A percentile compares a stretch with the other conserved stretches of the same genome.
phyloP scores from a whole-genome alignment of 495 filamentous ascomycete genomes.

The Barbatosphaeria neglecta region DNA sequence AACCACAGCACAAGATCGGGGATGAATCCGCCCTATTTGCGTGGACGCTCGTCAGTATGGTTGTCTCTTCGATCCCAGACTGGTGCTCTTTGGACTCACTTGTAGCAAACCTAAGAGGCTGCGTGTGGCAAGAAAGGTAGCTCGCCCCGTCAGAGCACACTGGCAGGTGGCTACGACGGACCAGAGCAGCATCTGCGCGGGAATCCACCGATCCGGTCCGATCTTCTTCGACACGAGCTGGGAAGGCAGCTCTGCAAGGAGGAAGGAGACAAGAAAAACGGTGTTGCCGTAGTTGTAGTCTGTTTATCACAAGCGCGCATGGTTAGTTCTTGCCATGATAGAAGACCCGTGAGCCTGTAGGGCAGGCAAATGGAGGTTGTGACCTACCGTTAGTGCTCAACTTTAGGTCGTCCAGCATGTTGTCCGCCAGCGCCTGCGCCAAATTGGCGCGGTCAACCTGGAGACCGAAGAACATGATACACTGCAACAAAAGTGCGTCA shows the following conservation, averaged over 20 bases:
- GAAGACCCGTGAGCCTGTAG: no score
- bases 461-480: conserved; percentile 42
- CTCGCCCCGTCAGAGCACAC: conserved; percentile 44
- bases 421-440: conserved; percentile 42
- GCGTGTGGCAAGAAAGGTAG: conserved; percentile 48
- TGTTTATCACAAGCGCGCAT: no score
- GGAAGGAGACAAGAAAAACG: conserved; percentile 56
- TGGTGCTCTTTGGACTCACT: background rate
- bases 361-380: no score
- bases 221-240: conserved; percentile 63
- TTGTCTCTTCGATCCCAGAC: background rate
- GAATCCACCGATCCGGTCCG: conserved; percentile 74
- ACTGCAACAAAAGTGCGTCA: conserved; percentile 7
- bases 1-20: conserved; percentile 46
- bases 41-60: no score
- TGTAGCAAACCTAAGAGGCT: conserved; percentile 58
- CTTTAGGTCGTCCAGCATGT: conserved; percentile 41
- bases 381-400: conserved; percentile 41
- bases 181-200: conserved; percentile 68
- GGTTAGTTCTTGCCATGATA: no score
- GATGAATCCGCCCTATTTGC: conserved; percentile 48
- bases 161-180: conserved; percentile 59
- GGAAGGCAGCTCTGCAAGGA: conserved; percentile 62
- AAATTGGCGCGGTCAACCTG: conserved; percentile 49
- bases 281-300: conserved; percentile 66